Evolutionary conservation across 768 basidiomycete genomes (phyloP).

Genomic region (Auricularia sp.): DNA sequence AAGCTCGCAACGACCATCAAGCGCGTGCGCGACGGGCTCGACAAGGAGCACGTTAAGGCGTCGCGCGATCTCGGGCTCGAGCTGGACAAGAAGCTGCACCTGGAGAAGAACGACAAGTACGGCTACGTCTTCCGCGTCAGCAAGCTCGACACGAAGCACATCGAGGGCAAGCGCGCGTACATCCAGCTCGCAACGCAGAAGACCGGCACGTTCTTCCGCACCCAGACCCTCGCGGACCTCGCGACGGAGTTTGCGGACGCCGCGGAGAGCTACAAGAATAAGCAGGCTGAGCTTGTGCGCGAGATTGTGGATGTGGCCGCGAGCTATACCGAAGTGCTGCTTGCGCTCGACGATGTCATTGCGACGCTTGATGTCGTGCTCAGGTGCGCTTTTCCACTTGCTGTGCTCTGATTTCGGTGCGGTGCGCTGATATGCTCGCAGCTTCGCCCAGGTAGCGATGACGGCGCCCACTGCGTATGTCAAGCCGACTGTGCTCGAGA

Average conservation of each 20-base stretch:
- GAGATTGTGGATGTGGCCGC: conserved; percentile 95
- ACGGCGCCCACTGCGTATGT: conserved; percentile 83
- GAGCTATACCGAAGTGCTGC: conserved; percentile 84
- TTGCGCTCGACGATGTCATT: conserved; percentile 69
- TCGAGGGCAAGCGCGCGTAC: conserved; percentile 57
- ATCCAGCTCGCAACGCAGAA: conserved; percentile 80
- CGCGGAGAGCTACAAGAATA: conserved; percentile 58
- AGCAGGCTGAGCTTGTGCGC: conserved; percentile 76
- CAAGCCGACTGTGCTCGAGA: conserved; percentile 70
- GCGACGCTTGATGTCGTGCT: conserved; percentile 88
- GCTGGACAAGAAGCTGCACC: conserved; percentile 88
- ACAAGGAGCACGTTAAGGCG: conserved; percentile 65
- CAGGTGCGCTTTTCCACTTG: conserved; percentile 39
- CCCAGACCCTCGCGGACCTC: conserved; percentile 56
- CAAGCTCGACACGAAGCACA: conserved; percentile 72
- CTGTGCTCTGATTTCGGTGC: background rate
- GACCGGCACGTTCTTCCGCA: conserved; percentile 83
- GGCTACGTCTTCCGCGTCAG: conserved; percentile 91
- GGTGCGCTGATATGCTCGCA: conserved; percentile 21
- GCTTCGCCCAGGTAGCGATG: conserved; percentile 85
- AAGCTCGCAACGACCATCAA: conserved; percentile 41
- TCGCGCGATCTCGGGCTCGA: conserved; percentile 69
- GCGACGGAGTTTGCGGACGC: conserved; percentile 65
- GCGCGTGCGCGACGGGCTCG: conserved; percentile 66
- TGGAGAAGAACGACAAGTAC: conserved; percentile 83